Conservation (phyloP, 2,329 filamentous ascomycete genomes). For the Stemphylium beticola region DNA sequence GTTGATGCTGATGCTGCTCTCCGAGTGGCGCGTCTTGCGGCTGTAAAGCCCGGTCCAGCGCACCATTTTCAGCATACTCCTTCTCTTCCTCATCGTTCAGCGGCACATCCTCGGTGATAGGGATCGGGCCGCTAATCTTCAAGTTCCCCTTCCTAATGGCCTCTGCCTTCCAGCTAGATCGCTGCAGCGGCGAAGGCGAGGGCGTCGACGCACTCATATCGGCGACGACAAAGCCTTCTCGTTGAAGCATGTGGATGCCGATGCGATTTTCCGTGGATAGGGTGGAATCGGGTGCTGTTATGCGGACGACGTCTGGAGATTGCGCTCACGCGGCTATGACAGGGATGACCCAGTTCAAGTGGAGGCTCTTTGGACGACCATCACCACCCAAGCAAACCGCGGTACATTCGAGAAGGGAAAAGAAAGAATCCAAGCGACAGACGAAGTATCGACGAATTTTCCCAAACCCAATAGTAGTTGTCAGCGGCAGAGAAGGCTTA, state of each 20-base stretch:
- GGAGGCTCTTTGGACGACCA: slow-evolving; percentile 23
- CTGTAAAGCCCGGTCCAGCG: slow-evolving; percentile 18
- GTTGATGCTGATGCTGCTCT: slow-evolving; percentile 20
- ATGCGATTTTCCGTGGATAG: slow-evolving; percentile 16
- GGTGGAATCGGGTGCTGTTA: slow-evolving; percentile 20
- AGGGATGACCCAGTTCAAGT: slow-evolving; percentile 28
- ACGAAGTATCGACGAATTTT: slow-evolving; percentile 1
- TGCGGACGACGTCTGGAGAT: slow-evolving; percentile 26
- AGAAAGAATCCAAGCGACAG: slow-evolving; percentile 4
- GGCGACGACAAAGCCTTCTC: slow-evolving; percentile 38
- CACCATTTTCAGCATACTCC: slow-evolving; percentile 36
- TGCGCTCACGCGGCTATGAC: slow-evolving; percentile 31
- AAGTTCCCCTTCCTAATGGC: slow-evolving; percentile 48
- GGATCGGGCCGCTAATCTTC: slow-evolving; percentile 49
- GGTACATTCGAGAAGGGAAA: slow-evolving; percentile 2
- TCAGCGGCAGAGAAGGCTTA: slow-evolving; percentile 1
- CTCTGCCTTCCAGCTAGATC: slow-evolving; percentile 49
- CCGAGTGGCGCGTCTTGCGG: slow-evolving; percentile 18
- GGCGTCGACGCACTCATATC: slow-evolving; percentile 38
- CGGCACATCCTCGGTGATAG: slow-evolving; percentile 46
- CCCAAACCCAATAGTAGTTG: slow-evolving; percentile 4
- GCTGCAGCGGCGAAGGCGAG: slow-evolving; percentile 33
- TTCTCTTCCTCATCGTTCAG: slow-evolving; percentile 45
- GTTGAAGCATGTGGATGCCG: slow-evolving; percentile 41
- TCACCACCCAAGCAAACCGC: slow-evolving; percentile 17